Evolutionary conservation across 202 grass and related monocot genomes (phyloP).

Genomic region (Bolboschoenoplectus hybrid): DNA sequence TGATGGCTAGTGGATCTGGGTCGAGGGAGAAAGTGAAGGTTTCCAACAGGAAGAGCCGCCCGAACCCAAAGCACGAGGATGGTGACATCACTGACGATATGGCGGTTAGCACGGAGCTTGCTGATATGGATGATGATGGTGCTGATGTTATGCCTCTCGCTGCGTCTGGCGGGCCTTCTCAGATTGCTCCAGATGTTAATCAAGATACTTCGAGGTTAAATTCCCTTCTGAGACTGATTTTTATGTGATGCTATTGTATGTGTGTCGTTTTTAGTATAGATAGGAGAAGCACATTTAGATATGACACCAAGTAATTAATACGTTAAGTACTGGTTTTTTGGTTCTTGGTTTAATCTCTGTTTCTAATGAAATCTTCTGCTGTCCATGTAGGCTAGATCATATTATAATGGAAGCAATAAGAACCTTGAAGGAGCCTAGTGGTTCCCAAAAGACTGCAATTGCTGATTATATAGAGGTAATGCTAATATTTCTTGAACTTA

Average conservation of each 20-base stretch:
- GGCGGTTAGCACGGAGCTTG: slow-evolving; percentile 32
- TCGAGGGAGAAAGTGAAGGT: slow-evolving; percentile 48
- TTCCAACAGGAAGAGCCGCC: slow-evolving; percentile 45
- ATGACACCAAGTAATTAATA: background rate
- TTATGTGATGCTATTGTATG: background rate
- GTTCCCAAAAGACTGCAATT: slow-evolving; percentile 77
- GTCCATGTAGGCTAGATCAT: slow-evolving; percentile 74
- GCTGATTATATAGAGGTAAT: slow-evolving; percentile 79
- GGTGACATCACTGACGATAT: slow-evolving; percentile 39
- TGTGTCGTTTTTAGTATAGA: background rate
- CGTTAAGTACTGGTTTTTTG: background rate
- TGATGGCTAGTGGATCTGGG: slow-evolving; percentile 44
- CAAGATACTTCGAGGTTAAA: slow-evolving; percentile 55
- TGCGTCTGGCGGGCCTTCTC: slow-evolving; percentile 36
- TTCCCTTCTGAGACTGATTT: background rate
- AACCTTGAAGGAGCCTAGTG: slow-evolving; percentile 87
- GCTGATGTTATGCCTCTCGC: slow-evolving; percentile 53
- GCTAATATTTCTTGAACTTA: slow-evolving; percentile 20
- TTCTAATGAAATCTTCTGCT: slow-evolving; percentile 31
- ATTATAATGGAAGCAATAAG: slow-evolving; percentile 86
- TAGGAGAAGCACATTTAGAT: background rate
- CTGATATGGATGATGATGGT: slow-evolving; percentile 49
- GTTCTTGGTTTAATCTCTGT: background rate
- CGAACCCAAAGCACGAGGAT: slow-evolving; percentile 46
- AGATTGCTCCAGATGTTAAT: slow-evolving; percentile 40